These are phyloP conservation scores for Cercospora citrullina DNA, from an alignment of 2,329 filamentous ascomycete genomes.

Conservation along the genomic window DNA sequence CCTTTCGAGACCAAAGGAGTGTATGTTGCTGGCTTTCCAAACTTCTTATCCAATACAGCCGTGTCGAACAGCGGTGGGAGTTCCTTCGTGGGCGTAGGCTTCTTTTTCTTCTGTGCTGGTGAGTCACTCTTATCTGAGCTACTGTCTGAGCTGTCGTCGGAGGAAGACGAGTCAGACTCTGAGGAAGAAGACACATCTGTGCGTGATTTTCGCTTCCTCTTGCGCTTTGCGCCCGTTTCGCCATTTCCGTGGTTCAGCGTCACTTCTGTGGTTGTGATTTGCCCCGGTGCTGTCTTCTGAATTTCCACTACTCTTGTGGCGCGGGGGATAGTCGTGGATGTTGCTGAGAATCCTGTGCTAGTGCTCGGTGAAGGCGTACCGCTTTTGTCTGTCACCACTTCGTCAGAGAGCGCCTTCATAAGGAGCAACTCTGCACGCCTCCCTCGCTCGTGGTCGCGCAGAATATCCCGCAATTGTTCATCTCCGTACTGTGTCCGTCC, in stretches of 20 bases:
- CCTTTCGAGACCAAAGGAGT: background rate
- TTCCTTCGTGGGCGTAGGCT: slow-evolving; percentile 4
- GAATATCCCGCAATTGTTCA: slow-evolving; percentile 18
- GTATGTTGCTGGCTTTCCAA: slow-evolving; percentile 13
- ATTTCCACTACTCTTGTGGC: slow-evolving; percentile 15
- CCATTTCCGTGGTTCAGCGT: background rate
- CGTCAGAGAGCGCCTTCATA: slow-evolving; percentile 11
- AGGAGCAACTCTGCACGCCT: slow-evolving; percentile 16
- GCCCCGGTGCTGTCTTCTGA: background rate
- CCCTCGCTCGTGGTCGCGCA: slow-evolving; percentile 15
- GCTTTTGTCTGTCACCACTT: slow-evolving; percentile 3
- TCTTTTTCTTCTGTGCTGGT: background rate
- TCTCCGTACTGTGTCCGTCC: slow-evolving; percentile 20
- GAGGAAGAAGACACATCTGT: slow-evolving; percentile 16
- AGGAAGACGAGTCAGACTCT: slow-evolving; percentile 7
- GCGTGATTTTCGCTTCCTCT: slow-evolving; percentile 17
- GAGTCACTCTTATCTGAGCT: slow-evolving; percentile 6
- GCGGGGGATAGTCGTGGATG: slow-evolving; percentile 7
- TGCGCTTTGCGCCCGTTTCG: background rate
- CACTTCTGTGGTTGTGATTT: background rate
- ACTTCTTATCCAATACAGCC: slow-evolving; percentile 18
- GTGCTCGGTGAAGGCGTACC: slow-evolving; percentile 3
- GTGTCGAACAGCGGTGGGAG: slow-evolving; percentile 9
- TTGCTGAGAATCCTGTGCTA: background rate
- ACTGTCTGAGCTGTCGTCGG: slow-evolving; percentile 7